phyloP scores from a whole-genome alignment of 148 eudicot species.

The Camellia japonica region DNA sequence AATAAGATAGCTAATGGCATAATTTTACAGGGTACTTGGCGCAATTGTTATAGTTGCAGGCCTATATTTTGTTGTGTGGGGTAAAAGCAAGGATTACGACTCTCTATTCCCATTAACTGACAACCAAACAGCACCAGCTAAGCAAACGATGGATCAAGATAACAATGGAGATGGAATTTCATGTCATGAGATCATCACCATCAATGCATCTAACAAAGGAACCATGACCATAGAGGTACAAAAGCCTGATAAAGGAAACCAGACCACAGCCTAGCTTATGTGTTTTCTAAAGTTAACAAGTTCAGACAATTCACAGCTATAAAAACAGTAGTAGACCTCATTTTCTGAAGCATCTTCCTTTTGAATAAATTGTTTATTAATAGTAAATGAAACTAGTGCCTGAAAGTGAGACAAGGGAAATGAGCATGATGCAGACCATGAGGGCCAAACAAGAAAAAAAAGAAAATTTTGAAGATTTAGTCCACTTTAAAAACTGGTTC shows the following conservation, averaged over 20 bases:
- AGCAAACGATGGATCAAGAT: slow-evolving; percentile 18
- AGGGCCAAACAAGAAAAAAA: background rate
- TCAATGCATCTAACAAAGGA: slow-evolving; percentile 17
- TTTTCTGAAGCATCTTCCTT: background rate
- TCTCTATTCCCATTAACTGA: slow-evolving; percentile 18
- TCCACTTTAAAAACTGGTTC: background rate
- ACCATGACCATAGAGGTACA: background rate
- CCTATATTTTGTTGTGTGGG: slow-evolving; percentile 70
- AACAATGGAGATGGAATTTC: slow-evolving; percentile 13
- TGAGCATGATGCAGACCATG: background rate
- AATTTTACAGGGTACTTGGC: slow-evolving; percentile 53
- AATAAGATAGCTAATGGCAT: slow-evolving; percentile 9
- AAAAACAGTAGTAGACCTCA: slow-evolving; percentile 2
- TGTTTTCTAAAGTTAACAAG: background rate
- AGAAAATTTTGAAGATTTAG: background rate
- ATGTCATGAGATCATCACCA: slow-evolving; percentile 25
- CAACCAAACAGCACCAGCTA: slow-evolving; percentile 26
- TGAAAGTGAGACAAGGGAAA: background rate
- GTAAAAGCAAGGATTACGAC: slow-evolving; percentile 59
- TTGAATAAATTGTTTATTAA: background rate
- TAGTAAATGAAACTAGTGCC: too few relatives aligned
- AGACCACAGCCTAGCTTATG: background rate
- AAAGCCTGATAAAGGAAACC: slow-evolving; percentile 6
- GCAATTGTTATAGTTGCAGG: slow-evolving; percentile 55
- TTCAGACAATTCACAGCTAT: background rate